Evolutionary conservation across 176 grass and related monocot genomes (phyloP), one percentile per base, ranked within the genome.

Genomic region (Tillandsia fasciculata): DNA sequence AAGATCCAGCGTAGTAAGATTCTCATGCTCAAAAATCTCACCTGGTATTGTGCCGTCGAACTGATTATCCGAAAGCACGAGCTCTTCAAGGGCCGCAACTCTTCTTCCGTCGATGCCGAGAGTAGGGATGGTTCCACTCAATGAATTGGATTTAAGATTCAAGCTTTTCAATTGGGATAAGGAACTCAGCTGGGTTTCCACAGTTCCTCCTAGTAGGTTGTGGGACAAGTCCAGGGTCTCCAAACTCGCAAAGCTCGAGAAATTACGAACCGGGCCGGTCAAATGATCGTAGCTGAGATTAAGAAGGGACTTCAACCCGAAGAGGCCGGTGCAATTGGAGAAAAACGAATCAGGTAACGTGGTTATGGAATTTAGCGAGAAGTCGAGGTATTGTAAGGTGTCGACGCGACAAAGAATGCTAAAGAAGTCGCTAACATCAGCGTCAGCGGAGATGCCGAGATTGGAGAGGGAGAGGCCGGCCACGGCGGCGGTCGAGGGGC

Each of bases 191-290:
- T 84, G 17, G 0, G 13, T n/a, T 56, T 11, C 76, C 67, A 89
- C 2, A 24, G 17, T 13, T 18, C 67, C 79, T 29, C 0, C 11
- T 0, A 96, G 68, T 0, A 0, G 0, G 70, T 96, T 96, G 9
- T 11, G 73, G 10, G 83, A 88, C 67, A 96, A 71, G 76, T 96
- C 88, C 75, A 96, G 78, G 26, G 79, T 48, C 65, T 83, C 52
- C n/a, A 96, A 48, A 20, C 65, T 10, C 3, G 1, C 1, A 63
- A 91, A 96, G 49, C 2, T 0, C 0, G 67, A 73, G 4, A 91
- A 72, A 83, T 80, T 5, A 26, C 48, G 4, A 9, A 89, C 48
- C 18, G 1, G 8, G 0, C 2, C 7, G 0, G 0, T 0, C 1
- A 96, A 49, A 0, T 0, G 9, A 72, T 81, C 89, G 57, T 12